Conservation (phyloP, 495 filamentous ascomycete genomes). For the Hypoxylon lienhwacheense region DNA sequence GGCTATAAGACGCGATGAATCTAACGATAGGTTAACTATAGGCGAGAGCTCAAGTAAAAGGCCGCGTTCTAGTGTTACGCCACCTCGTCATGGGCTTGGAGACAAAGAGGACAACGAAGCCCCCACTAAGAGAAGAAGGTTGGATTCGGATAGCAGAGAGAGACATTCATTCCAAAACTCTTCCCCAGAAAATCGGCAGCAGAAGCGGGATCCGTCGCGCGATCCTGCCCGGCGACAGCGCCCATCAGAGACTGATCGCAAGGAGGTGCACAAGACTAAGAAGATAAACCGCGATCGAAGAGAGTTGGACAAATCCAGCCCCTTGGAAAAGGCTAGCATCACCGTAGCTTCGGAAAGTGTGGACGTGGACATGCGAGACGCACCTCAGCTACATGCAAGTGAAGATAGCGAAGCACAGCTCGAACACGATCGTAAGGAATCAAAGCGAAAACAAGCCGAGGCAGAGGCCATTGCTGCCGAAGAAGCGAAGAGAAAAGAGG, state of each 20-base stretch:
- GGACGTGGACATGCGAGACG: slow-evolving; percentile 53
- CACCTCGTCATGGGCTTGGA: slow-evolving; percentile 59
- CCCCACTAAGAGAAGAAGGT: slow-evolving; percentile 52
- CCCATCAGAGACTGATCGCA: slow-evolving; percentile 40
- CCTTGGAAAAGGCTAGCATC: slow-evolving; percentile 48
- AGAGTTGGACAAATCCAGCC: slow-evolving; percentile 43
- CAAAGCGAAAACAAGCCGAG: slow-evolving; percentile 41
- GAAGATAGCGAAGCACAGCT: slow-evolving; percentile 46
- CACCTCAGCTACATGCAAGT: slow-evolving; percentile 30
- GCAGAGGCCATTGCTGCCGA: slow-evolving; percentile 49
- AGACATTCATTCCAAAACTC: slow-evolving; percentile 43
- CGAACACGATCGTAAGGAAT: slow-evolving; percentile 47
- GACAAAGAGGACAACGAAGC: slow-evolving; percentile 59
- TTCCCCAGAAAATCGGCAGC: slow-evolving; percentile 46
- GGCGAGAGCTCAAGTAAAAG: slow-evolving; percentile 62
- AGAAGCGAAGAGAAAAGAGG: slow-evolving; percentile 52
- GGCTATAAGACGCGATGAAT: slow-evolving; percentile 58
- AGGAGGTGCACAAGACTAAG: slow-evolving; percentile 39
- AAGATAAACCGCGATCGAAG: slow-evolving; percentile 43
- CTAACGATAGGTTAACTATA: slow-evolving; percentile 53
- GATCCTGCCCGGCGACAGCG: slow-evolving; percentile 36
- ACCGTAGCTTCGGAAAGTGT: slow-evolving; percentile 52
- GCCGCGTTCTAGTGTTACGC: slow-evolving; percentile 66
- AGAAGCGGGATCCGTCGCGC: slow-evolving; percentile 42
- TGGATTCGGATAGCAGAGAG: slow-evolving; percentile 51